Percentiles rank a stretch among this genome's conserved stretches.
Evolutionary conservation across 169 alveolate species (phyloP).

Genomic region (Eimeria sp.): DNA sequence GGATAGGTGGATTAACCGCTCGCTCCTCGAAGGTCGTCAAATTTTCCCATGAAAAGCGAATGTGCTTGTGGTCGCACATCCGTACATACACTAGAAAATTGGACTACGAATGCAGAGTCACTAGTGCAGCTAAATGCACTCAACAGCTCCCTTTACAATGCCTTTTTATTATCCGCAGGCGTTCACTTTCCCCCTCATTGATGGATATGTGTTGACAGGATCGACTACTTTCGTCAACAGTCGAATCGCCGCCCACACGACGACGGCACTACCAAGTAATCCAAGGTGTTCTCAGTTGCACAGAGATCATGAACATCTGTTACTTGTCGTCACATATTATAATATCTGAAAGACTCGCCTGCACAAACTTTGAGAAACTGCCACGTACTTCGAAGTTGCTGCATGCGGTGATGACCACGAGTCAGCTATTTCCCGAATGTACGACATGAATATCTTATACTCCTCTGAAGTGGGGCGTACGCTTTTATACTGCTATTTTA

Average conservation of each 20-base stretch:
- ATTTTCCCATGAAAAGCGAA: neutral
- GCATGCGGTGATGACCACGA: neutral
- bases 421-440: neutral
- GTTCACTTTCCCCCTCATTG: neutral
- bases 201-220: neutral
- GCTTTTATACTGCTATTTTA: neutral
- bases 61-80: neutral
- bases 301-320: neutral
- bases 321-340: neutral
- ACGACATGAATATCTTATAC: neutral
- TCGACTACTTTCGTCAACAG: neutral
- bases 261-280: neutral
- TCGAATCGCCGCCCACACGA: neutral
- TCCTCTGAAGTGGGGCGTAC: neutral
- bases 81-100: slow-evolving; percentile 5
- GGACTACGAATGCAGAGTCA: neutral
- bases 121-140: neutral
- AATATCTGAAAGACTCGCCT: neutral
- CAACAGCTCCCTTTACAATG: neutral
- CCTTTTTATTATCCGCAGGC: neutral
- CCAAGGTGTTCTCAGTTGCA: neutral
- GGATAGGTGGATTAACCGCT: neutral
- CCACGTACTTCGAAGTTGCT: neutral
- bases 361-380: neutral
- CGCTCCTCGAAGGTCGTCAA: too few species aligned